Evolutionary conservation across 257 asterid species (phyloP).

Genomic region (Solanum raphanifolium): DNA sequence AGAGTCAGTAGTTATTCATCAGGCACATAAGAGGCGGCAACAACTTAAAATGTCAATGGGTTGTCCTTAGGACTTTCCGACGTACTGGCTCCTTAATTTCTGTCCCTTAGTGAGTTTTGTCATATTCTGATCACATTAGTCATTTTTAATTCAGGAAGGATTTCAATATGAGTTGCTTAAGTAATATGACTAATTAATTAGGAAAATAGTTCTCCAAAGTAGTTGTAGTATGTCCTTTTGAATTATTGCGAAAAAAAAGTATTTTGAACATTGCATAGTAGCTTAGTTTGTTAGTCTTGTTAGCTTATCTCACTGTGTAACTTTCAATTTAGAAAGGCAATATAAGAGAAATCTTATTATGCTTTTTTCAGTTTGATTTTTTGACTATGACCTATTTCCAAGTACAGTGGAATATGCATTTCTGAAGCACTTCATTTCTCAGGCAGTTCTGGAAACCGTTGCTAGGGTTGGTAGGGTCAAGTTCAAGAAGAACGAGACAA

Average conservation of each 20-base stretch:
- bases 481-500: slow-evolving; percentile 76
- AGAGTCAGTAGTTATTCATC: not conserved
- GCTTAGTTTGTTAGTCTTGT: not conserved
- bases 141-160: not conserved
- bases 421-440: slow-evolving; percentile 22
- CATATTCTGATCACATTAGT: not conserved
- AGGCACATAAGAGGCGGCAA: not conserved
- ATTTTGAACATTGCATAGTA: not conserved
- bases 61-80: not conserved
- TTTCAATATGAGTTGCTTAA: not conserved
- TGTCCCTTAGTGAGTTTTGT: not conserved
- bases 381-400: not conserved
- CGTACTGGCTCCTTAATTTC: not conserved
- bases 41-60: not conserved
- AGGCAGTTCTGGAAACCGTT: slow-evolving; percentile 86
- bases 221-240: not conserved
- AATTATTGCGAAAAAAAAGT: not conserved
- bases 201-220: not conserved
- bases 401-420: not conserved
- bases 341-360: not conserved
- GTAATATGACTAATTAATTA: not conserved
- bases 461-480: slow-evolving; percentile 79
- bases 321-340: not conserved
- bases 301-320: not conserved
- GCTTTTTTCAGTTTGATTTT: not conserved